Conservation (phyloP, 129 eudicot genomes). For the Heracleum sosnowskyi region DNA sequence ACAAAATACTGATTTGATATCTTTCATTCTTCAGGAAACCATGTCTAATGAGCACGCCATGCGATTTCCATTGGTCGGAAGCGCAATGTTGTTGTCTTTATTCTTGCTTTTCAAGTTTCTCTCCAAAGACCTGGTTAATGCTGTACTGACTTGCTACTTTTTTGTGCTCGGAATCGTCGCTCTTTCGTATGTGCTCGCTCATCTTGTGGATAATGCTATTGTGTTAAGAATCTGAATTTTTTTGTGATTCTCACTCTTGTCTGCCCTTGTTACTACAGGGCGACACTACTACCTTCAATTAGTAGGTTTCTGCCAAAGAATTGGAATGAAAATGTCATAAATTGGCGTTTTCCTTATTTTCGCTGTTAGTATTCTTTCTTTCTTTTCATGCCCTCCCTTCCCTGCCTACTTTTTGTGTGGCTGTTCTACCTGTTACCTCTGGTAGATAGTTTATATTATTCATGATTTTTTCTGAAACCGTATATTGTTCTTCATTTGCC, state of each 20-base stretch:
- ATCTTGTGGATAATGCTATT: slow-evolving; percentile 20
- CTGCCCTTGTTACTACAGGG: slow-evolving; percentile 34
- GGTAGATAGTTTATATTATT: not conserved
- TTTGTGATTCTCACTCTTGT: not conserved
- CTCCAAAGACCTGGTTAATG: slow-evolving; percentile 92
- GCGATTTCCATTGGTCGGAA: slow-evolving; percentile 95
- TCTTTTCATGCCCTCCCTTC: not conserved
- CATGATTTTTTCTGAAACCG: not conserved
- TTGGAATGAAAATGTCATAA: slow-evolving; percentile 81
- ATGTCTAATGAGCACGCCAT: slow-evolving; percentile 98
- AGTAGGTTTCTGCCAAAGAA: slow-evolving; percentile 65
- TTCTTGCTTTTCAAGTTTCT: slow-evolving; percentile 90
- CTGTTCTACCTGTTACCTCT: not conserved
- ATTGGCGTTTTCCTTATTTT: slow-evolving; percentile 72
- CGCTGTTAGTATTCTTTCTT: slow-evolving; percentile 38
- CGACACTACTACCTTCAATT: slow-evolving; percentile 81
- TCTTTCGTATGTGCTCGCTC: slow-evolving; percentile 63
- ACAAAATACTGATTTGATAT: not conserved
- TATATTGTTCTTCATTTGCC: not conserved
- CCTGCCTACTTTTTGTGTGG: not conserved
- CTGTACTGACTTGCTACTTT: slow-evolving; percentile 86
- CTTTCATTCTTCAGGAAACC: slow-evolving; percentile 56
- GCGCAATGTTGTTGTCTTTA: slow-evolving; percentile 89
- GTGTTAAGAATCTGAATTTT: slow-evolving; percentile 8
- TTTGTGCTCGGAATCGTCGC: slow-evolving; percentile 87